Conservation (phyloP, 2,329 filamentous ascomycete species). For the Monosporascus sp. region DNA sequence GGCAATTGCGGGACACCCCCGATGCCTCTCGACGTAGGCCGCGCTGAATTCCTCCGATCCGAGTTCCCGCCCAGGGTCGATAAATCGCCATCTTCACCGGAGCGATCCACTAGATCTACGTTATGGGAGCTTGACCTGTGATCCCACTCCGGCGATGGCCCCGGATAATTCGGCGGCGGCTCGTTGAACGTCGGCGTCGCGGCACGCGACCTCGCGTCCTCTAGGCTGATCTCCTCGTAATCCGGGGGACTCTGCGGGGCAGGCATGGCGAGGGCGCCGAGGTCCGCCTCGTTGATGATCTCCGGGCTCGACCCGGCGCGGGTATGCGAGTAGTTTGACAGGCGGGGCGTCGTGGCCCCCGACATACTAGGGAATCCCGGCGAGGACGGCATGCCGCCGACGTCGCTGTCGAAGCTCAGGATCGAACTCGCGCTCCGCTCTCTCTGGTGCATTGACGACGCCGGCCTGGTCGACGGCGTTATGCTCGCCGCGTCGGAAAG, state of each 20-base stretch:
- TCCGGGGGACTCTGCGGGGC: slow-evolving; percentile 39
- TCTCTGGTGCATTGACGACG: slow-evolving; percentile 33
- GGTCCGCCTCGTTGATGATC: slow-evolving; percentile 43
- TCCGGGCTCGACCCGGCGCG: slow-evolving; percentile 48
- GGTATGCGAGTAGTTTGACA: slow-evolving; percentile 24
- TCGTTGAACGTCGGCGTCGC: slow-evolving; percentile 36
- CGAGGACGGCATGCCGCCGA: slow-evolving; percentile 30
- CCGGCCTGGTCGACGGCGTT: slow-evolving; percentile 27
- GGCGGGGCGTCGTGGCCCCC: slow-evolving; percentile 35
- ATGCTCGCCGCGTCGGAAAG: slow-evolving; percentile 54
- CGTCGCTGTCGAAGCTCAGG: slow-evolving; percentile 47
- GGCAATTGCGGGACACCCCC: slow-evolving; percentile 44
- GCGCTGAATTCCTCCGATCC: slow-evolving; percentile 6
- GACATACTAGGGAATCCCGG: slow-evolving; percentile 35
- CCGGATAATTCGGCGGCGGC: slow-evolving; percentile 48
- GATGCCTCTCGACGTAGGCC: slow-evolving; percentile 27
- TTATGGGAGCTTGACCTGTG: slow-evolving; percentile 29
- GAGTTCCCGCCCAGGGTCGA: slow-evolving; percentile 7
- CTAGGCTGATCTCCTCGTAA: slow-evolving; percentile 46
- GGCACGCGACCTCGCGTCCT: slow-evolving; percentile 33
- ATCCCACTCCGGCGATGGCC: slow-evolving; percentile 28
- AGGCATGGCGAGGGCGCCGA: slow-evolving; percentile 43
- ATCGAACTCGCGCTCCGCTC: slow-evolving; percentile 49
- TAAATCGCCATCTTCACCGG: slow-evolving; percentile 19
- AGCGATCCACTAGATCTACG: slow-evolving; percentile 18